These are phyloP conservation scores for Entophlyctis luteolus DNA, from an alignment of 192 early-diverging fungal genomes.

Conservation along the genomic window DNA sequence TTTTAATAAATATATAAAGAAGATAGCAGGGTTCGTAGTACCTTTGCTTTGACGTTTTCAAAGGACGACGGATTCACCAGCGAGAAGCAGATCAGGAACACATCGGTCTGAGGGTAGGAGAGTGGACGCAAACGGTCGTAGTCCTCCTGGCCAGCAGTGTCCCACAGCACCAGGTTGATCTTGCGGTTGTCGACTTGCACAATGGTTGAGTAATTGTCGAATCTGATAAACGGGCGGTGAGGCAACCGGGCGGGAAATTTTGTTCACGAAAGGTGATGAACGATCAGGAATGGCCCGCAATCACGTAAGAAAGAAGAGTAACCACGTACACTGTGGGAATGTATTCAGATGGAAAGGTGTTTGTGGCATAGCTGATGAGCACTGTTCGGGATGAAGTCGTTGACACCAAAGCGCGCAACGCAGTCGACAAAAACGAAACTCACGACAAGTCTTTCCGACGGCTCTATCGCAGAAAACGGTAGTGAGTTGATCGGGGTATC, in stretches of 20 bases:
- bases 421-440: background rate
- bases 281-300: background rate
- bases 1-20: background rate
- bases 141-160: conserved; percentile 95
- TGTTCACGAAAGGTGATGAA: background rate
- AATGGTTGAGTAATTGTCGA: conserved; percentile 84
- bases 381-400: conserved; percentile 32
- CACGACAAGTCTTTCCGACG: conserved; percentile 88
- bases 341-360: conserved; percentile 98
- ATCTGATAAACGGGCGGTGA: no score
- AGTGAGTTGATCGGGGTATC: background rate
- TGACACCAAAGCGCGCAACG: background rate
- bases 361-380: conserved; percentile 96
- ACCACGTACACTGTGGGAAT: conserved; percentile 95
- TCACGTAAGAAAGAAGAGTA: background rate
- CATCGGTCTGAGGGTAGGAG: conserved; percentile 97
- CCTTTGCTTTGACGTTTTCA: conserved; percentile 64
- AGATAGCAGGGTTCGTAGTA: background rate
- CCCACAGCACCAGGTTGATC: conserved; percentile 85
- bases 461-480: conserved; percentile 63
- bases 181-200: conserved; percentile 72
- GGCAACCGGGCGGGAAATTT: no score
- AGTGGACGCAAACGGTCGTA: conserved; percentile 96
- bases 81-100: conserved; percentile 97
- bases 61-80: conserved; percentile 89